Conservation (phyloP, 805 yeast genomes). For the Cyberlindnera xishuangbannaensis region DNA sequence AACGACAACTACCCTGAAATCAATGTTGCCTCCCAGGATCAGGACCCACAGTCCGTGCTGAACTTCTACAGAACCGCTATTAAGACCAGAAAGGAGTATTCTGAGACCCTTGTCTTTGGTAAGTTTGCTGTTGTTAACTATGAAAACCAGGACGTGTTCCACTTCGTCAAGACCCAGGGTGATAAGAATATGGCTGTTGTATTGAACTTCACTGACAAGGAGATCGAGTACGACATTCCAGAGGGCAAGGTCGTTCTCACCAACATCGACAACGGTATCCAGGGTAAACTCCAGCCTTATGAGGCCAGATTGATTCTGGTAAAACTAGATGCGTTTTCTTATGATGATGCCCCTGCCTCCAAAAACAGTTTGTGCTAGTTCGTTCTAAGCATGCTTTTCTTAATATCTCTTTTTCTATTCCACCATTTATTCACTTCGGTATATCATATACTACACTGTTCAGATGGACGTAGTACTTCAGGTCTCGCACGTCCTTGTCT, state of each 20-base stretch:
- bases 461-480: slow-evolving; percentile 40
- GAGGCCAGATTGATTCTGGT: slow-evolving; percentile 34
- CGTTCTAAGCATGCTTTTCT: background rate
- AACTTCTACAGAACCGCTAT: slow-evolving; percentile 41
- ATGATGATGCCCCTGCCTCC: too few relatives aligned
- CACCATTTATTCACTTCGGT: background rate
- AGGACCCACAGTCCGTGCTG: slow-evolving; percentile 41
- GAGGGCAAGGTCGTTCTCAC: slow-evolving; percentile 30
- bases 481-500: slow-evolving; percentile 31
- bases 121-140: slow-evolving; percentile 37
- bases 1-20: slow-evolving; percentile 44
- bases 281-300: slow-evolving; percentile 34
- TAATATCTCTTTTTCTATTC: background rate
- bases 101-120: slow-evolving; percentile 43
- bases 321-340: too few relatives aligned
- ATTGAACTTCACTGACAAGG: slow-evolving; percentile 36
- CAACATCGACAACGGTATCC: slow-evolving; percentile 25
- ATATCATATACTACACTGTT: slow-evolving; percentile 39
- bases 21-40: slow-evolving; percentile 42
- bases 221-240: slow-evolving; percentile 28
- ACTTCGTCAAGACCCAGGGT: slow-evolving; percentile 34
- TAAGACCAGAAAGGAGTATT: slow-evolving; percentile 37
- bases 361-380: background rate
- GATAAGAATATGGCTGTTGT: slow-evolving; percentile 32
- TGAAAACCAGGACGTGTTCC: slow-evolving; percentile 36